Percentiles rank a stretch among this genome's conserved stretches.
Evolutionary conservation across 768 basidiomycete genomes (phyloP).

Genomic region (Boletus eberwhitei): DNA sequence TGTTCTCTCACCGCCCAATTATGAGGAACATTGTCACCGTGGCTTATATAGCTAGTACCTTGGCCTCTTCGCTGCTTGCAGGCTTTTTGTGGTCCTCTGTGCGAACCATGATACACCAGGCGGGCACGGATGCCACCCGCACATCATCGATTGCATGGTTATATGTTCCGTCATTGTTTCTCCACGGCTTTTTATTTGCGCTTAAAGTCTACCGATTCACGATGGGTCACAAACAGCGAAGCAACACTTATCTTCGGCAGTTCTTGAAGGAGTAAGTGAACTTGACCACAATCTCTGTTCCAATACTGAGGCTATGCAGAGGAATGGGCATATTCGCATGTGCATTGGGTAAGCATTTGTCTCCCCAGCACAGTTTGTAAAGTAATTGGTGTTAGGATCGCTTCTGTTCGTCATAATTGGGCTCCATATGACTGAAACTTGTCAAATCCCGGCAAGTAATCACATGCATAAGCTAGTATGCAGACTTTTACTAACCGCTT

Average conservation of each 20-base stretch:
- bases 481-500: background rate
- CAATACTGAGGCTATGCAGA: constrained; percentile 6
- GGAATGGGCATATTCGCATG: constrained; percentile 25
- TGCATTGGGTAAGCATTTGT: constrained; percentile 8
- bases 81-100: background rate
- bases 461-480: background rate
- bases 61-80: background rate
- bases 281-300: background rate
- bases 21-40: background rate
- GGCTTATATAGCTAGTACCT: background rate
- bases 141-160: background rate
- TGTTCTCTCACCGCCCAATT: constrained; percentile 4
- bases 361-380: background rate
- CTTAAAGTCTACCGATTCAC: constrained; percentile 17
- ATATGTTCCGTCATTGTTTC: constrained; percentile 12
- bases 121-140: background rate
- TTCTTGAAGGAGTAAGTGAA: constrained; percentile 20
- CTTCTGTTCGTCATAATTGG: constrained; percentile 12
- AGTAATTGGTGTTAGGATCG: constrained; percentile 9
- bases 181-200: constrained; percentile 15
- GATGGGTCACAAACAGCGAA: background rate
- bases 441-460: constrained; percentile 10
- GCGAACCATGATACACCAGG: background rate
- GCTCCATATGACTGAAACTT: constrained; percentile 1
- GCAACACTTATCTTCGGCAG: constrained; percentile 7